These are phyloP conservation scores for Aspergillus steynii DNA, from an alignment of 495 filamentous ascomycete species.

Conservation along the genomic window DNA sequence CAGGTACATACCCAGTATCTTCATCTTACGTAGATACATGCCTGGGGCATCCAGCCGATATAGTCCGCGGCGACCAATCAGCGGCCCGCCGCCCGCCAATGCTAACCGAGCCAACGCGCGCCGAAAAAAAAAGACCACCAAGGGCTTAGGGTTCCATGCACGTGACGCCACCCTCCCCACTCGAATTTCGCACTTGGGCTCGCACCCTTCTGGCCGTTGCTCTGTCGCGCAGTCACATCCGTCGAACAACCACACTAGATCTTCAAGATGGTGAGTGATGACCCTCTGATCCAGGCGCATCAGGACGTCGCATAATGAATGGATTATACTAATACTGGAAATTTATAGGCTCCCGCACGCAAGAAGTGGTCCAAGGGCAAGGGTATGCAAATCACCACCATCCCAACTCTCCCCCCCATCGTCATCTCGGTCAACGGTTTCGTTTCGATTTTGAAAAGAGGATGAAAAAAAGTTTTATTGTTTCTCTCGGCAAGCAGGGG, in stretches of 20 bases:
- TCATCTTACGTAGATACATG: background rate
- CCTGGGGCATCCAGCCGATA: background rate
- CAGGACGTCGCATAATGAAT: background rate
- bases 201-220: slow-evolving; percentile 27
- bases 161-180: slow-evolving; percentile 45
- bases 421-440: slow-evolving; percentile 7
- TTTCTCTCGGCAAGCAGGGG: slow-evolving; percentile 4
- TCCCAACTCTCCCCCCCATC: slow-evolving; percentile 16
- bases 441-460: slow-evolving; percentile 4
- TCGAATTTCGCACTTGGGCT: slow-evolving; percentile 49
- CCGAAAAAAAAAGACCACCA: slow-evolving; percentile 15
- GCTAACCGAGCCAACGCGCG: slow-evolving; percentile 28
- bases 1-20: too few relatives aligned
- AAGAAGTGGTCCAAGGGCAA: slow-evolving; percentile 99
- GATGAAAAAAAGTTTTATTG: background rate
- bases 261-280: slow-evolving; percentile 52
- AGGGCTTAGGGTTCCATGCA: slow-evolving; percentile 46
- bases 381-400: slow-evolving; percentile 58
- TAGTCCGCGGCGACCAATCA: slow-evolving; percentile 16
- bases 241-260: slow-evolving; percentile 49
- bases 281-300: slow-evolving; percentile 6
- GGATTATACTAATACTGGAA: slow-evolving; percentile 22
- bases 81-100: background rate
- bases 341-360: slow-evolving; percentile 76
- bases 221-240: slow-evolving; percentile 34